Base-by-base conservation (phyloP, 2,329 filamentous ascomycete species). In the Pyrenophora teres region DNA sequence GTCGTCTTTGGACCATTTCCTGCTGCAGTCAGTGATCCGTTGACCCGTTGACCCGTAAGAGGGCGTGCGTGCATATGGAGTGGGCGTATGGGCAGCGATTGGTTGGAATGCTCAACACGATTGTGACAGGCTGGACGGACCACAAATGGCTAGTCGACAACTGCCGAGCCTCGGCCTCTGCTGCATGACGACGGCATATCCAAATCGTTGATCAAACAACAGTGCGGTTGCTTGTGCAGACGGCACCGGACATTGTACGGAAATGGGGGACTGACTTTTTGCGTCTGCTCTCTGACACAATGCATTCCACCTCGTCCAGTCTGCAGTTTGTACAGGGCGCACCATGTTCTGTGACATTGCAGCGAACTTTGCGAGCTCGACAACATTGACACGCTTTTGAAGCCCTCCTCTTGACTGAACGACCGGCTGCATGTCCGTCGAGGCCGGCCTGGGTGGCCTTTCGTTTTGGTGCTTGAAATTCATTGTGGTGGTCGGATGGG, bases 371-470 rank as follows among this genome's bases (percentile, higher is more conserved):
- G 69, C 92, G 86, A 50, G 89, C 87, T 65, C 92, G 84, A 76
- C 92, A 96, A 64, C 88, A 91, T 57, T 91, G 90, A 73, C 92
- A 97, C 15, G 92, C 92, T 64, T 93, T 89, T 8, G 92, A 91
- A n/a, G 92, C 92, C 69, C 92, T 84, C 67, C 92, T 83, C 77
- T 96, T 97, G 46, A 87, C 84, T 46, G 83, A 83, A 78, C 67
- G 79, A 52, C 76, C 74, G 51, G 69, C 72, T 53, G 74, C 71
- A 63, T 75, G 73, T 56, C 76, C 76, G 46, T 81, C 77, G 38
- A 86, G 72, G 23, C 82, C 82, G 21, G 83, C 83, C 50, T 78
- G 75, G 35, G 80, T 78, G 37, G 81, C 80, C 64, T 84, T 85
- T 57, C 84, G 79, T 74, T 86, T 87, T 77, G 83, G 56, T 12